phyloP scores from a whole-genome alignment of 352 stramenopile genomes.

The Blastocystis sp. region DNA sequence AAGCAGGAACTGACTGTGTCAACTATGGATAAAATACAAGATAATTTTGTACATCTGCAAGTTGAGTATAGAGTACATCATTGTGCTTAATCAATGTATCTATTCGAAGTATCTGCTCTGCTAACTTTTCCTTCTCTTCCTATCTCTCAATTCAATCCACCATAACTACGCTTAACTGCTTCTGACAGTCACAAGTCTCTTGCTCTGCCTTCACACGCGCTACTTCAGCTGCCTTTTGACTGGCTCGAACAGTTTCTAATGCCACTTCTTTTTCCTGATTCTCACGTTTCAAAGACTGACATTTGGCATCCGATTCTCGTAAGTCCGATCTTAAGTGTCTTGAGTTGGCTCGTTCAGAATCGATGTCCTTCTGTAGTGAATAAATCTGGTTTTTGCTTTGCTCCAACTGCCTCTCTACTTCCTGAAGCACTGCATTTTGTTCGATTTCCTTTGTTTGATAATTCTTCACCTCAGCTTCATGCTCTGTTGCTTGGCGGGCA shows the following conservation, averaged over 20 bases:
- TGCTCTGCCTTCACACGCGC: neutral
- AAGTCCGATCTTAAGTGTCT: neutral
- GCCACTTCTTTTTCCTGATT: constrained; percentile 28
- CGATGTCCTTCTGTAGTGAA: constrained; percentile 11
- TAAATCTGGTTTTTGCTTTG: neutral
- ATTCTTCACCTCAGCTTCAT: neutral
- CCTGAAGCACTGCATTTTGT: neutral
- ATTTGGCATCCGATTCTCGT: neutral
- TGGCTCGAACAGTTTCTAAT: neutral
- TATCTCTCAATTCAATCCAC: neutral
- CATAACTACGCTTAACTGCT: neutral
- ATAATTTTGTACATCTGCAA: neutral
- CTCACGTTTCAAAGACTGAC: neutral
- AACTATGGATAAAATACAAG: neutral
- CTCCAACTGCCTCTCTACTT: constrained; percentile 4
- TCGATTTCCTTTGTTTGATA: neutral
- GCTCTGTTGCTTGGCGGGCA: neutral
- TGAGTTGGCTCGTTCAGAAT: neutral
- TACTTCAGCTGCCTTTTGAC: neutral
- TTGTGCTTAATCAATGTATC: constrained; percentile 25
- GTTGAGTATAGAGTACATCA: constrained; percentile 40
- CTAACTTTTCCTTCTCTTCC: constrained; percentile 8
- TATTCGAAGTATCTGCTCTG: constrained; percentile 21
- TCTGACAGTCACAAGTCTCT: neutral
- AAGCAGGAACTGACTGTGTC: neutral